These are phyloP conservation scores for Monosporascus sp. DNA, from an alignment of 2,329 filamentous ascomycete genomes.

Conservation along the genomic window DNA sequence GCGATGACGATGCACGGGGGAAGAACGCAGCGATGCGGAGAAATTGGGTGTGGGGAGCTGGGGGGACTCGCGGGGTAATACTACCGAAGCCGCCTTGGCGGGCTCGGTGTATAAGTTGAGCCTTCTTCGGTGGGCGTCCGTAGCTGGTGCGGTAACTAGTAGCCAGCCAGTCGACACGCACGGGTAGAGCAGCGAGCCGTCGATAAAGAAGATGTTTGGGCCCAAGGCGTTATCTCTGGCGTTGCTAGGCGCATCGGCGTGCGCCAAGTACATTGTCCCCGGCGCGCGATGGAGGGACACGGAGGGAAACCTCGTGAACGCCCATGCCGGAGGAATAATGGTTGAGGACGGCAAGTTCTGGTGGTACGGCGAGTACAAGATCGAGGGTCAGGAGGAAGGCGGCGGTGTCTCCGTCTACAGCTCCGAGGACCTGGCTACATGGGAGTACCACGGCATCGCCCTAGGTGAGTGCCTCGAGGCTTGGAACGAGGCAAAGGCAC, in stretches of 20 bases:
- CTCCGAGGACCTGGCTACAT: slow-evolving; percentile 55
- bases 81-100: slow-evolving; percentile 10
- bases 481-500: not conserved
- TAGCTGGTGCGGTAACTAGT: not conserved
- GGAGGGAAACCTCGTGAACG: slow-evolving; percentile 53
- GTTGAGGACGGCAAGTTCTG: slow-evolving; percentile 51
- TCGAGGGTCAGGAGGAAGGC: slow-evolving; percentile 51
- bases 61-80: slow-evolving; percentile 8
- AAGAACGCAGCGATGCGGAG: slow-evolving; percentile 22
- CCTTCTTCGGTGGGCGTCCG: not conserved
- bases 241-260: slow-evolving; percentile 13
- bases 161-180: not conserved
- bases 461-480: slow-evolving; percentile 34
- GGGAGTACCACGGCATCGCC: slow-evolving; percentile 52
- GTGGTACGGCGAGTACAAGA: slow-evolving; percentile 59
- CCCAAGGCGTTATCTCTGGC: slow-evolving; percentile 3
- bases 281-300: slow-evolving; percentile 57
- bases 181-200: slow-evolving; percentile 1
- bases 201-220: slow-evolving; percentile 5
- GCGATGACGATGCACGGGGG: slow-evolving; percentile 10
- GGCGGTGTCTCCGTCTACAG: slow-evolving; percentile 57
- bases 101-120: slow-evolving; percentile 1
- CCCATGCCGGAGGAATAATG: slow-evolving; percentile 53
- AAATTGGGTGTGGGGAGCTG: slow-evolving; percentile 4
- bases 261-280: slow-evolving; percentile 54